Percentiles rank a stretch among this genome's conserved stretches.
phyloP scores from a whole-genome alignment of 2,329 filamentous ascomycete species.

The Teratosphaeria pseudoeucalypti region DNA sequence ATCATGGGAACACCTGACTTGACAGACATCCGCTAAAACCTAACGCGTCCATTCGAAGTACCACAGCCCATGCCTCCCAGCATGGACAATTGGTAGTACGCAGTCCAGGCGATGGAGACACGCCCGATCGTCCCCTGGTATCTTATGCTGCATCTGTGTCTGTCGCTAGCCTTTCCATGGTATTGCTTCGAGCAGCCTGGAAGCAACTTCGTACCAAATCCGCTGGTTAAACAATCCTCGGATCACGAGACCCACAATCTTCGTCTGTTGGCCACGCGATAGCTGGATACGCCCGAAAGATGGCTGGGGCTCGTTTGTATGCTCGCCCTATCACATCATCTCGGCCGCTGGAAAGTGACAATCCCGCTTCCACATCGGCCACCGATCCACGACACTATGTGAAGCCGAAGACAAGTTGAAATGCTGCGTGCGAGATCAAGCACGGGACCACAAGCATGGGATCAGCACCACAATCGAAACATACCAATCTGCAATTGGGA shows the following conservation, averaged over 20 bases:
- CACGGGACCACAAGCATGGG: not conserved
- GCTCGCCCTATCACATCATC: not conserved
- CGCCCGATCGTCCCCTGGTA: not conserved
- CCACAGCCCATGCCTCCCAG: not conserved
- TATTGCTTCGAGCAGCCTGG: not conserved
- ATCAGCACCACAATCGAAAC: not conserved
- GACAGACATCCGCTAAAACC: constrained; percentile 1
- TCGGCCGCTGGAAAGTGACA: not conserved
- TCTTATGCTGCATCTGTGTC: not conserved
- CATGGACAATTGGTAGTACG: not conserved
- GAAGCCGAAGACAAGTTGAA: no score
- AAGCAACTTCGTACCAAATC: not conserved
- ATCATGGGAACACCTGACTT: constrained; percentile 7
- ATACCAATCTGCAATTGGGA: not conserved
- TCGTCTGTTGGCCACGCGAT: no score
- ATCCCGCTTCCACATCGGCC: no score
- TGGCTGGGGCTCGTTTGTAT: no score
- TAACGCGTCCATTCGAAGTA: not conserved
- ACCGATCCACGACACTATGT: no score
- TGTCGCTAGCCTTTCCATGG: not conserved
- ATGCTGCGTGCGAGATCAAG: not conserved
- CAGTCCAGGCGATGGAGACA: not conserved
- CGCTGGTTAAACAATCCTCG: not conserved
- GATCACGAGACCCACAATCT: no score
- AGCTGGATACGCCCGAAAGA: no score